phyloP scores from a whole-genome alignment of 2,329 filamentous ascomycete species.

The Rasamsonia emersonii region DNA sequence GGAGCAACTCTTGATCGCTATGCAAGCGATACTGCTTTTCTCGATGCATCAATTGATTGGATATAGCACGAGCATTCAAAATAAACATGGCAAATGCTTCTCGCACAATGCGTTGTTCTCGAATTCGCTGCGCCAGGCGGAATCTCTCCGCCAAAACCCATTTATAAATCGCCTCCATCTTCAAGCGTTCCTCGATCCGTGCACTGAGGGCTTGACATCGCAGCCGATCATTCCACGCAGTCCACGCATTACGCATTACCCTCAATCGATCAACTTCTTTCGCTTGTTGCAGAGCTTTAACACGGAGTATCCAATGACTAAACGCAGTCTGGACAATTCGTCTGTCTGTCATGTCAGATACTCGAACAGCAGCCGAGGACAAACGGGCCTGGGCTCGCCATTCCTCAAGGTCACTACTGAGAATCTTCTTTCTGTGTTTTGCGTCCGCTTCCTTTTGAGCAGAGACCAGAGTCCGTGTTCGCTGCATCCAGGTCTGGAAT shows the following conservation, averaged over 20 bases:
- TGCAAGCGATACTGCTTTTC: slow-evolving; percentile 27
- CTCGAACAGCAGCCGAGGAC: slow-evolving; percentile 30
- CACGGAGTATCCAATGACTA: slow-evolving; percentile 41
- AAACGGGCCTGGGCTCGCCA: slow-evolving; percentile 36
- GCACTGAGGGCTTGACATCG: slow-evolving; percentile 45
- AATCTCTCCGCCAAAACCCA: slow-evolving; percentile 49
- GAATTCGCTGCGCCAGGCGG: slow-evolving; percentile 30
- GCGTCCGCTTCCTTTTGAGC: slow-evolving; percentile 23
- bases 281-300: slow-evolving; percentile 40
- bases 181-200: slow-evolving; percentile 48
- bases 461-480: slow-evolving; percentile 17
- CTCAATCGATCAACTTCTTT: slow-evolving; percentile 43
- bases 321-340: slow-evolving; percentile 41
- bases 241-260: slow-evolving; percentile 50
- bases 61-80: slow-evolving; percentile 28
- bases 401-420: slow-evolving; percentile 31
- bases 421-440: slow-evolving; percentile 23
- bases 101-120: slow-evolving; percentile 31
- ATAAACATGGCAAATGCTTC: slow-evolving; percentile 33
- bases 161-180: slow-evolving; percentile 50
- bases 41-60: slow-evolving; percentile 27
- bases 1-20: slow-evolving; percentile 25
- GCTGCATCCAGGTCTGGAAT: slow-evolving; percentile 28
- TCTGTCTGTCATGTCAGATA: slow-evolving; percentile 37
- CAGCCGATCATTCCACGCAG: slow-evolving; percentile 53